phyloP scores from a whole-genome alignment of 495 filamentous ascomycete genomes.

The Aspergillus saccharolyticus region DNA sequence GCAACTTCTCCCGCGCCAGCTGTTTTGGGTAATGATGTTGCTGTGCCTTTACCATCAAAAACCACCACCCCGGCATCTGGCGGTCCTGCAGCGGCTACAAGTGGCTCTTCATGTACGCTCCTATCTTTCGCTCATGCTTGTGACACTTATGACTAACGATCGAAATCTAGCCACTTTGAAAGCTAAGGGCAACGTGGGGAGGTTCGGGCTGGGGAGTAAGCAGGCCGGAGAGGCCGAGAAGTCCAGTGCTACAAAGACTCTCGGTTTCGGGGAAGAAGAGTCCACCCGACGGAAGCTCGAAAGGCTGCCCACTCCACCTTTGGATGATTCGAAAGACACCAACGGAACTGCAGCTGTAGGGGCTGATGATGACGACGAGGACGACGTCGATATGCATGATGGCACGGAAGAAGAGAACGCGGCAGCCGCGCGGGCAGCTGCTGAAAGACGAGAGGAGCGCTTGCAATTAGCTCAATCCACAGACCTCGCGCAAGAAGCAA shows the following conservation, averaged over 20 bases:
- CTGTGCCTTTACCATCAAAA: conserved; percentile 54
- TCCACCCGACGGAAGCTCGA: conserved; percentile 78
- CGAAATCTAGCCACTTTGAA: conserved; percentile 37
- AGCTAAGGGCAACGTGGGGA: conserved; percentile 67
- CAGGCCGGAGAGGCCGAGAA: conserved; percentile 59
- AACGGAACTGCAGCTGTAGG: conserved; percentile 56
- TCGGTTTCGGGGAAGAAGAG: conserved; percentile 87
- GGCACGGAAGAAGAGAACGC: conserved; percentile 83
- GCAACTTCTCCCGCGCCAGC: conserved; percentile 35
- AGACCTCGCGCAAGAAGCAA: conserved; percentile 25
- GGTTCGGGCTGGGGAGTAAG: conserved; percentile 75
- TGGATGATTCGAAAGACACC: conserved; percentile 55
- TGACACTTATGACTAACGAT: conserved; percentile 11
- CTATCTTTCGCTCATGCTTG: conserved; percentile 5
- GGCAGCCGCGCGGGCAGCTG: conserved; percentile 75
- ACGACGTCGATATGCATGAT: conserved; percentile 71
- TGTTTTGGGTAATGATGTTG: conserved; percentile 58
- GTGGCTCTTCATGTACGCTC: conserved; percentile 36
- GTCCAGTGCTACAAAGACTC: conserved; percentile 59
- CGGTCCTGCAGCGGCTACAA: conserved; percentile 45
- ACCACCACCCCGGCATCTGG: conserved; percentile 42
- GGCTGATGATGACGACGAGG: conserved; percentile 62
- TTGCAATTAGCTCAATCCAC: conserved; percentile 39
- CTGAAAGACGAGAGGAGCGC: conserved; percentile 68
- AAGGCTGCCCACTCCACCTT: conserved; percentile 72